Evolutionary conservation across 2,329 filamentous ascomycete genomes (phyloP).

Genomic region (Celoporthe dispersa): DNA sequence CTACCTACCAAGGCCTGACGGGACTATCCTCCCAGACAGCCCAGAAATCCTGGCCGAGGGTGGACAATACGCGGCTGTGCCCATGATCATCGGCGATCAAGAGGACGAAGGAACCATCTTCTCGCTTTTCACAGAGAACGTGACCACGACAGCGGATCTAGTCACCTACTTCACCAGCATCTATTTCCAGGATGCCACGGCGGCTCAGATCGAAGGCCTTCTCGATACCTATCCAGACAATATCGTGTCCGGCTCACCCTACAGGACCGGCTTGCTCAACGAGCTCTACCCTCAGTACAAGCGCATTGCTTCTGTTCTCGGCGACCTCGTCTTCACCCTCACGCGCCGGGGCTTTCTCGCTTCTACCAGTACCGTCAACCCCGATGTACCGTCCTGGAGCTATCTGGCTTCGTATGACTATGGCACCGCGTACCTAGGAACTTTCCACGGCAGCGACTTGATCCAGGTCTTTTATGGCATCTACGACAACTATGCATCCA

Average conservation of each 20-base stretch:
- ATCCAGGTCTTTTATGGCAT: conserved; percentile 71
- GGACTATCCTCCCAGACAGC: conserved; percentile 62
- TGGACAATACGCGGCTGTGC: conserved; percentile 55
- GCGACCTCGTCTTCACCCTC: conserved; percentile 76
- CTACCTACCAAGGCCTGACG: conserved; percentile 76
- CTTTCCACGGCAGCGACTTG: conserved; percentile 74
- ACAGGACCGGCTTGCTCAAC: conserved; percentile 70
- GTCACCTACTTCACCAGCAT: conserved; percentile 63
- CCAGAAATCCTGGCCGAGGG: conserved; percentile 60
- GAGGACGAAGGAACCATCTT: conserved; percentile 83
- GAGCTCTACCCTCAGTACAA: conserved; percentile 79
- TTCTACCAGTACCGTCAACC: conserved; percentile 49
- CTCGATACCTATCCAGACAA: conserved; percentile 66
- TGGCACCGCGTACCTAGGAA: conserved; percentile 73
- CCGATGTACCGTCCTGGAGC: conserved; percentile 69
- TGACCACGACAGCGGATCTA: conserved; percentile 64
- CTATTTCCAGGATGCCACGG: conserved; percentile 64
- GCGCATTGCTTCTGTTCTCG: conserved; percentile 73
- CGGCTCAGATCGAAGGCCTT: conserved; percentile 55
- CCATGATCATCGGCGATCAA: conserved; percentile 69
- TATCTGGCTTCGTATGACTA: conserved; percentile 76
- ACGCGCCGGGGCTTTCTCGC: conserved; percentile 68
- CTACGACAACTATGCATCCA: conserved; percentile 63
- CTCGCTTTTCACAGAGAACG: conserved; percentile 69
- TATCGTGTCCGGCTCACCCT: conserved; percentile 67